phyloP scores from a whole-genome alignment of 495 filamentous ascomycete species.

The Penicillium crystallinum region DNA sequence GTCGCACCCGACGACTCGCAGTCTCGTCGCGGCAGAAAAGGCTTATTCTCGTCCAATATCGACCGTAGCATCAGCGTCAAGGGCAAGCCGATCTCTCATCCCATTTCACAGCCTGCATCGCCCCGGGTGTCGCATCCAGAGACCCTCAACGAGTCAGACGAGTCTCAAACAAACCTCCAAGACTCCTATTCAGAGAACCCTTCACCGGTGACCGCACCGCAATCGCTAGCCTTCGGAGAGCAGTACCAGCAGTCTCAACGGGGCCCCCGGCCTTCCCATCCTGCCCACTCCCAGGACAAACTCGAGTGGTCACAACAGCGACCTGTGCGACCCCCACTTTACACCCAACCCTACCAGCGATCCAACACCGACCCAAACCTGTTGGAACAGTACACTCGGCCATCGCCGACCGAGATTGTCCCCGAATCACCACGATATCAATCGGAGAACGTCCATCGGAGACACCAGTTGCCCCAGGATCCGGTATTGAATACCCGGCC shows the following conservation, averaged over 20 bases:
- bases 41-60: constrained; percentile 18
- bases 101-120: constrained; percentile 23
- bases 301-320: constrained; percentile 12
- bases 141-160: constrained; percentile 25
- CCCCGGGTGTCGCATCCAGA: constrained; percentile 12
- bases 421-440: constrained; percentile 21
- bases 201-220: constrained; percentile 2
- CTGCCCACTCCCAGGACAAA: constrained; percentile 7
- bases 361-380: constrained; percentile 28
- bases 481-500: constrained; percentile 36
- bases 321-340: constrained; percentile 1
- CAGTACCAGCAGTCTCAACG: constrained; percentile 10
- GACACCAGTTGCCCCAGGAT: constrained; percentile 15
- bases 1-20: constrained; percentile 17
- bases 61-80: constrained; percentile 22
- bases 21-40: constrained; percentile 13
- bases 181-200: constrained; percentile 9
- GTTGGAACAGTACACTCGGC: constrained; percentile 44
- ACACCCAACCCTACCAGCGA: constrained; percentile 21
- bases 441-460: constrained; percentile 10
- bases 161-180: constrained; percentile 4
- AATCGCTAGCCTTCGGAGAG: constrained; percentile 16
- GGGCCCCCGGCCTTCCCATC: constrained; percentile 7
- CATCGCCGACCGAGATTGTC: constrained; percentile 32
- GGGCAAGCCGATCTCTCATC: constrained; percentile 17